Evolutionary conservation across 108 stramenopile genomes (phyloP).

Genomic region (Cylindrotheca closterium): DNA sequence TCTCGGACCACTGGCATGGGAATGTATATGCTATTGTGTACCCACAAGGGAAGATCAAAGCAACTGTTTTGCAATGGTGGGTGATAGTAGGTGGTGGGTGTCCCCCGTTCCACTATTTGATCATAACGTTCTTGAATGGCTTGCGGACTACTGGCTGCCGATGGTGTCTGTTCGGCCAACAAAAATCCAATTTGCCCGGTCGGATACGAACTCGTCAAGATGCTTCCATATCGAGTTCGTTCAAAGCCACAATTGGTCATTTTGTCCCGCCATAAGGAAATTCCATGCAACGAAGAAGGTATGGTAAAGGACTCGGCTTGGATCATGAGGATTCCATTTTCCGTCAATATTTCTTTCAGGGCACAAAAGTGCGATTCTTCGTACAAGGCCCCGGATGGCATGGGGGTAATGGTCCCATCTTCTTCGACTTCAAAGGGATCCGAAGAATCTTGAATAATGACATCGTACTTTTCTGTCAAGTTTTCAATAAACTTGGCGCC

Average conservation of each 20-base stretch:
- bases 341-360: constrained; percentile 45
- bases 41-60: constrained; percentile 84
- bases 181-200: constrained; percentile 85
- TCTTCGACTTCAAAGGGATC: constrained; percentile 67
- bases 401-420: constrained; percentile 44
- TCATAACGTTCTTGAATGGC: constrained; percentile 24
- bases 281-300: constrained; percentile 62
- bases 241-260: constrained; percentile 59
- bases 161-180: constrained; percentile 51
- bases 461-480: constrained; percentile 54
- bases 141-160: constrained; percentile 4
- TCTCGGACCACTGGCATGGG: too few relatives aligned
- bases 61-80: constrained; percentile 67
- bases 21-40: constrained; percentile 61
- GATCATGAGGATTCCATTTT: constrained; percentile 61
- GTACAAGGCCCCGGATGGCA: constrained; percentile 71
- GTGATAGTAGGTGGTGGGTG: constrained; percentile 72
- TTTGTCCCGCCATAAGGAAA: constrained; percentile 53
- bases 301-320: constrained; percentile 79
- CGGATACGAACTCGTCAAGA: constrained; percentile 66
- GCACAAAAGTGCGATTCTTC: constrained; percentile 56
- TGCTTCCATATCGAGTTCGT: constrained; percentile 63
- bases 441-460: constrained; percentile 79
- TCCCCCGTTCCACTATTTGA: constrained; percentile 34
- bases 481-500: constrained; percentile 67